Evolutionary conservation across 2,329 filamentous ascomycete species (phyloP), one percentile per base, ranked within the genome.

Genomic region (Penicillium olsonii): DNA sequence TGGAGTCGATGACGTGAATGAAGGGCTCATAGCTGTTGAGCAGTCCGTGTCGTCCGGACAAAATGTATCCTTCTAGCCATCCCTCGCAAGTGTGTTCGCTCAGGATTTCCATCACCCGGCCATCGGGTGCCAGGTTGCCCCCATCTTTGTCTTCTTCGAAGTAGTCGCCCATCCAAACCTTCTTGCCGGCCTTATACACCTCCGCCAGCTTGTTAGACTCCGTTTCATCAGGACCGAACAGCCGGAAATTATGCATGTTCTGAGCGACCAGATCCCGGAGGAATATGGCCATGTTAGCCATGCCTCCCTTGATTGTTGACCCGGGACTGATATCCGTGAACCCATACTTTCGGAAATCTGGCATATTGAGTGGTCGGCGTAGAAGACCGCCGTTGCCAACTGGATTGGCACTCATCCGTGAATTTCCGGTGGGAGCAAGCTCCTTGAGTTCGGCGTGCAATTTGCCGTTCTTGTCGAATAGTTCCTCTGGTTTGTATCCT

Each of bases 1-100:
- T 92, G 1, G 85, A 89, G 69, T 91, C 87, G 61, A 92, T 90
- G 61, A 92, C 83, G 64, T 91, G 87, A 51, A 91, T 88, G 65
- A 92, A 92, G 0, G 87, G 87, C 68, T 92, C 88, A 72, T 92
- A 92, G 65, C 84, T 87, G 78, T 90, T 91, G 51, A 92, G 79
- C 51, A 92, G 67, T 11, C 88, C 87, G 57, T 91, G 87, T 5
- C 88, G 81, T 22, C 88, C 88, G 46, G 83, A 88, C 2, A 92
- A 77, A 35, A 89, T 72, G 65, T 91, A 92, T 3, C 88, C 88
- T 73, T 92, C 87, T 14, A 92, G 77, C 87, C 87, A 92, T 20
- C 87, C 88, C 68, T 92, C 87, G 52, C 82, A 83, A 14, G 87
- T 91, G 66, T 92, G 88, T 69, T 92, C 88, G 15, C 84, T 88